Base-by-base conservation (phyloP, 768 basidiomycete species). In the Xanthoconium stramineum region DNA sequence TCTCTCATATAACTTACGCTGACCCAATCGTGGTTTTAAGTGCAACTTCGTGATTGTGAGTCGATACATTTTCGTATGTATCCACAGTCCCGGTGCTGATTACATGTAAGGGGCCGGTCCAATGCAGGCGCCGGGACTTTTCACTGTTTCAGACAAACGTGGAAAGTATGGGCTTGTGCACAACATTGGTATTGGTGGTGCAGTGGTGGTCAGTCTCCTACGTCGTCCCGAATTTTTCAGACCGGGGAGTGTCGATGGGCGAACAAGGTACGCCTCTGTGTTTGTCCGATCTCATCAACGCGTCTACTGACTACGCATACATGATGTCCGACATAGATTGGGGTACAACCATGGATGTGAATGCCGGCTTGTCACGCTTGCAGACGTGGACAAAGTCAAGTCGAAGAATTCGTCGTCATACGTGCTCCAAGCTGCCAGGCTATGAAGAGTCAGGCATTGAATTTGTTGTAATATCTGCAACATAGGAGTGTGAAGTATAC, bases 81-180 rank as follows among this genome's bases (percentile, higher is more conserved):
- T 15, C 24, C 14, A 10, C 6, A 12, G 4, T 5, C 28, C 38
- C 5, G 8, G 13, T 45, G 19, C 12, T 39, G 10, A 55, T 37
- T 4, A 15, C 24, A 4, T 35, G 10, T 35, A 37, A 88, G 89
- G 88, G 89, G 86, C 89, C 5, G 90, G 90, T 33, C 86, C 86
- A 29, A 89, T 91, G 88, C 90, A 91, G 74, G 86, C 83, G 3
- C 83, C 84, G 1, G 84, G 83, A 10, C 76, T 91, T 44, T 88
- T 91, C 60, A 76, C 83, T 54, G 75, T 63, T 5, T 42, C 76
- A 2, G 88, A 90, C 66, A 77, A 77, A 61, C 83, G 85, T 32
- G 88, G 89, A 3, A 91, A 91, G 71, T 90, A 80, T 59, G 90
- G 88, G 5, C 76, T 94, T 13, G 84, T 89, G 10, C 91, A 94